Base-by-base conservation (phyloP, 768 basidiomycete genomes). In the Daedaleopsis sinensis region DNA sequence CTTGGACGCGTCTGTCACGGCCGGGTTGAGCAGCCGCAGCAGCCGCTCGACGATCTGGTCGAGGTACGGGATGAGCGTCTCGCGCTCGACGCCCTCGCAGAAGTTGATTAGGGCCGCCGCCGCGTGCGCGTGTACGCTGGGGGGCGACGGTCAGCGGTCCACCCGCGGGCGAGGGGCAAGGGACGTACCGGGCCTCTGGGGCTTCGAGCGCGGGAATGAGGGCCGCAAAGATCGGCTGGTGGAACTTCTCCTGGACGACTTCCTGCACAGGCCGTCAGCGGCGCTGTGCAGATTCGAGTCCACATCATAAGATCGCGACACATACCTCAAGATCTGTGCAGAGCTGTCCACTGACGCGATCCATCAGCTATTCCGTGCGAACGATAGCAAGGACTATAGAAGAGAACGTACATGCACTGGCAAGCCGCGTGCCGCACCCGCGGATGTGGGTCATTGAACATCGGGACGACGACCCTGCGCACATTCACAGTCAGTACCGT, bases 81-180 rank as follows among this genome's bases (percentile, higher is more conserved):
- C 84, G 16, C 85, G 82, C 65, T 86, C 88, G 38, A 92, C 91
- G 38, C 92, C 91, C 71, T 94, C 90, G 72, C 93, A 95, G 76
- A 94, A 94, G 71, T 95, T 96, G 72, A 94, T 93, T 21, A 95
- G 79, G 0, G 93, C 93, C 0, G 93, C 89, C 0, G 93, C 91
- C 1, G 94, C 91, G 68, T 96, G 93, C 0, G 92, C 82, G 63
- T 94, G 93, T 0, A 95, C 91, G 24, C 93, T 94, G n/a, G n/a
- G 66, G 39, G 39, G 18, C 39, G 42, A 57, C 38, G 13, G 15
- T 55, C 55, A 6, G 8, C 27, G 7, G 27, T 32, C 35, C 23
- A 18, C 32, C 43, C 36, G 57, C 37, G 37, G 36, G 37, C 50
- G 23, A 8, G 36, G 23, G 12, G 18, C 11, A 5, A 9, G 48